Evolutionary conservation across 2,329 filamentous ascomycete species (phyloP).

Genomic region (Calonectria hongkongensis): DNA sequence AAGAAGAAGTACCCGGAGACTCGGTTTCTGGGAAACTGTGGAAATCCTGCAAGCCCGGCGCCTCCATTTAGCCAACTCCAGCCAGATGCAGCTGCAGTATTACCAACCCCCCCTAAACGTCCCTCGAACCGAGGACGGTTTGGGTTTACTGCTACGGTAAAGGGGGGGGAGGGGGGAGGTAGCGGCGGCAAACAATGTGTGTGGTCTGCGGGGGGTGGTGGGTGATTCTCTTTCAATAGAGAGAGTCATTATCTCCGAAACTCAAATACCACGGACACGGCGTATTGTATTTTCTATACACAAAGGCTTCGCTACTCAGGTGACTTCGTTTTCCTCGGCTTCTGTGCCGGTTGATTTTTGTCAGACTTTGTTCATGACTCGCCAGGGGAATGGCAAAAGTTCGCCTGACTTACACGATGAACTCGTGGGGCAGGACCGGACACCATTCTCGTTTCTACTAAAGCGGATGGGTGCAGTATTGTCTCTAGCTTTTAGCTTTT

Average conservation of each 20-base stretch:
- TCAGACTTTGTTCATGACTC: slow-evolving; percentile 1
- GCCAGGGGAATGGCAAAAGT: neutral
- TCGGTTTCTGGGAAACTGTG: slow-evolving; percentile 1
- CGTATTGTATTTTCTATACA: neutral
- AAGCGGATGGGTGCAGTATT: too few species aligned
- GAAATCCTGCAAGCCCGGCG: slow-evolving; percentile 1
- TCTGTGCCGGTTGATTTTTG: neutral
- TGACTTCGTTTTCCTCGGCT: neutral
- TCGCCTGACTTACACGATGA: slow-evolving; percentile 10
- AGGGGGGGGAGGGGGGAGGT: neutral
- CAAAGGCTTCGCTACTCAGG: neutral
- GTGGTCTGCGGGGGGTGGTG: neutral
- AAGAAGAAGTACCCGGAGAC: neutral
- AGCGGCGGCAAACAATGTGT: neutral
- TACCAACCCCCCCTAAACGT: neutral
- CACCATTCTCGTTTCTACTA: neutral
- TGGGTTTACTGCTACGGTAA: neutral
- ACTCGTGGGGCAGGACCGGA: slow-evolving; percentile 1
- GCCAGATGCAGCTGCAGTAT: neutral
- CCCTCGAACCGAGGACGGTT: neutral
- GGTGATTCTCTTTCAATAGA: neutral
- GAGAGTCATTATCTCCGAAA: slow-evolving; percentile 22
- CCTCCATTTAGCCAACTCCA: neutral
- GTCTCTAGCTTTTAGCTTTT: neutral
- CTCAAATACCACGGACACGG: slow-evolving; percentile 11